Conservation (phyloP, 2,329 filamentous ascomycete genomes). For the Teratosphaeria epicoccoides region DNA sequence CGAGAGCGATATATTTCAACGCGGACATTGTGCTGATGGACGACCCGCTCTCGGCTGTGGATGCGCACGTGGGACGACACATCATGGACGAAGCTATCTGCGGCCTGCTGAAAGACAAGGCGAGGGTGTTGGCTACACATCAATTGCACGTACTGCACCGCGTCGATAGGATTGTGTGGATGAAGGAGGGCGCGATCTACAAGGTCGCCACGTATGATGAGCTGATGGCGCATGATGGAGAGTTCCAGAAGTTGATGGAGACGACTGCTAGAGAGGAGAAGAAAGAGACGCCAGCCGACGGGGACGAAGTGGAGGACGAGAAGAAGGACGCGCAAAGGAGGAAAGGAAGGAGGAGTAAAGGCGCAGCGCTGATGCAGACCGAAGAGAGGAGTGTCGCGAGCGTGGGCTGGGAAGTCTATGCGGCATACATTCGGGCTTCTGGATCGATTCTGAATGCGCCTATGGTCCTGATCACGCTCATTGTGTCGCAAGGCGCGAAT, state of each 20-base stretch:
- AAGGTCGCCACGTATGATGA: conserved; percentile 84
- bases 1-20: conserved; percentile 60
- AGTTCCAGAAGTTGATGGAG: conserved; percentile 72
- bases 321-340: conserved; percentile 48
- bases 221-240: conserved; percentile 66
- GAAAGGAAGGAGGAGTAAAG: conserved; percentile 43
- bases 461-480: conserved; percentile 51
- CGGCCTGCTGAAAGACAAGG: conserved; percentile 78
- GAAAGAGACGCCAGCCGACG: conserved; percentile 41
- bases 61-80: conserved; percentile 51
- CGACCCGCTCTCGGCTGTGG: conserved; percentile 49
- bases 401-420: conserved; percentile 71
- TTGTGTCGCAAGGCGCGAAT: conserved; percentile 70
- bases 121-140: conserved; percentile 83
- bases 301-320: conserved; percentile 39
- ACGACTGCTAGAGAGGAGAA: conserved; percentile 59
- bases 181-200: conserved; percentile 75
- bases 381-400: conserved; percentile 62
- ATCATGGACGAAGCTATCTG: conserved; percentile 93
- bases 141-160: conserved; percentile 86
- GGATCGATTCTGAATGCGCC: conserved; percentile 60
- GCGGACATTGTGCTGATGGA: conserved; percentile 54
- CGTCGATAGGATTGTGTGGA: conserved; percentile 86
- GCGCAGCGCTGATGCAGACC: conserved; percentile 57
- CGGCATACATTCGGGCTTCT: conserved; percentile 64